Conservation (phyloP, 257 asterid genomes). For the Plantago elongata region DNA sequence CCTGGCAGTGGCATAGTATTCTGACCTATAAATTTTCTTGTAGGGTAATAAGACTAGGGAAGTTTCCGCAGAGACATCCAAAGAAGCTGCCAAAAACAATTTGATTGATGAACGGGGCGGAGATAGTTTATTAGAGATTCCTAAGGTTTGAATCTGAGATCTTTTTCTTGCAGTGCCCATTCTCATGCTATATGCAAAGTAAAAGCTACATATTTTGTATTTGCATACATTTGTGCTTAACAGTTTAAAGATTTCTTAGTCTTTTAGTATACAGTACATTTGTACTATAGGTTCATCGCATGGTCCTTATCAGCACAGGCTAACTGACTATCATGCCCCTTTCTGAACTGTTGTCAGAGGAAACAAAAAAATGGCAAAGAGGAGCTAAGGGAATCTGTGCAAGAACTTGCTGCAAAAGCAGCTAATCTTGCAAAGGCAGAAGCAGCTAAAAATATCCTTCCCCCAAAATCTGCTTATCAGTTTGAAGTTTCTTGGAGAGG, state of each 20-base stretch:
- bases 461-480: conserved; percentile 87
- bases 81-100: conserved; percentile 31
- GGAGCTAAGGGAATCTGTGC: conserved; percentile 60
- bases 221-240: background rate
- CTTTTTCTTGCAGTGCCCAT: conserved; percentile 10
- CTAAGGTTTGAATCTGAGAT: conserved; percentile 46
- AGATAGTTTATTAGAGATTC: conserved; percentile 28
- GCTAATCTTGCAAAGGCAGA: conserved; percentile 71
- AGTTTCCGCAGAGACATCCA: conserved; percentile 28
- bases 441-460: conserved; percentile 78
- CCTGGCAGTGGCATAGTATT: conserved; percentile 5
- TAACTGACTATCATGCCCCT: conserved; percentile 17
- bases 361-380: conserved; percentile 37
- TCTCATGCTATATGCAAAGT: background rate
- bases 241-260: background rate
- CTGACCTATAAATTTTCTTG: conserved; percentile 26
- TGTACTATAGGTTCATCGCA: conserved; percentile 1
- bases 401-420: conserved; percentile 89
- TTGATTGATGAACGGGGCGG: conserved; percentile 26
- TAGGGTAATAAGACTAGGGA: conserved; percentile 46
- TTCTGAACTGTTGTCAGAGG: conserved; percentile 37
- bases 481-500: conserved; percentile 95
- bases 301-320: background rate
- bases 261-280: background rate
- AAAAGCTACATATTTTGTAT: too few relatives aligned